Conservation (phyloP, 2,329 filamentous ascomycete genomes). For the Aspergillus hiratsukae region DNA sequence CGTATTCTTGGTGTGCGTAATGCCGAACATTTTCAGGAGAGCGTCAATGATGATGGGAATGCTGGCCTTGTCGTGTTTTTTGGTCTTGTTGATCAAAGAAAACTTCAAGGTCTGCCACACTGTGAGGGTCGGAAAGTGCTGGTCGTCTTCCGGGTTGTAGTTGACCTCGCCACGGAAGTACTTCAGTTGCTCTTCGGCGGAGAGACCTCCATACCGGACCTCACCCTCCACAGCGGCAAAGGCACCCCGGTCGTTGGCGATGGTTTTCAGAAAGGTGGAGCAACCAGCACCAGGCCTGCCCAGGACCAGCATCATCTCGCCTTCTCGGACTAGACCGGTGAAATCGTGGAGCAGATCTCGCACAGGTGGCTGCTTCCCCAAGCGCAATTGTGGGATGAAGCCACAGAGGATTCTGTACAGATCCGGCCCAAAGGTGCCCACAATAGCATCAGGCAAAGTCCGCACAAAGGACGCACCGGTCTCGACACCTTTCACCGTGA, state of each 20-base stretch:
- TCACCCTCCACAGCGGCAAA: conserved; percentile 66
- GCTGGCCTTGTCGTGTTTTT: conserved; percentile 58
- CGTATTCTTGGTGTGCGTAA: conserved; percentile 69
- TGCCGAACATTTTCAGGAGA: conserved; percentile 72
- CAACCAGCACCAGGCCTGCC: conserved; percentile 71
- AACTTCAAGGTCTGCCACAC: conserved; percentile 76
- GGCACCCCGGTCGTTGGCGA: conserved; percentile 64
- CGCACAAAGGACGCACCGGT: conserved; percentile 64
- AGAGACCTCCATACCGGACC: conserved; percentile 67
- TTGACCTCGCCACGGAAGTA: conserved; percentile 71
- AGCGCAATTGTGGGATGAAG: conserved; percentile 49
- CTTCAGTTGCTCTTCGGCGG: conserved; percentile 63
- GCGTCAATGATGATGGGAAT: conserved; percentile 67
- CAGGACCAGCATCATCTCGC: conserved; percentile 69
- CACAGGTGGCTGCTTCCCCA: conserved; percentile 47
- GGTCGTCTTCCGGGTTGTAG: conserved; percentile 73
- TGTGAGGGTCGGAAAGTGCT: conserved; percentile 68
- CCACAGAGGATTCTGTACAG: conserved; percentile 60
- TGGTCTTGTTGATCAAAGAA: conserved; percentile 70
- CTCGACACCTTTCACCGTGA: conserved; percentile 69
- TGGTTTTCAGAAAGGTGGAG: conserved; percentile 70
- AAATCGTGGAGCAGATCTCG: conserved; percentile 62
- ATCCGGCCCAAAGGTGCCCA: conserved; percentile 78
- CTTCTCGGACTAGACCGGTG: conserved; percentile 61
- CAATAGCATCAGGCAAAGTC: conserved; percentile 67